These are phyloP conservation scores for Lagerstroemia speciosa DNA, from an alignment of 345 rosid genomes.

Conservation along the genomic window DNA sequence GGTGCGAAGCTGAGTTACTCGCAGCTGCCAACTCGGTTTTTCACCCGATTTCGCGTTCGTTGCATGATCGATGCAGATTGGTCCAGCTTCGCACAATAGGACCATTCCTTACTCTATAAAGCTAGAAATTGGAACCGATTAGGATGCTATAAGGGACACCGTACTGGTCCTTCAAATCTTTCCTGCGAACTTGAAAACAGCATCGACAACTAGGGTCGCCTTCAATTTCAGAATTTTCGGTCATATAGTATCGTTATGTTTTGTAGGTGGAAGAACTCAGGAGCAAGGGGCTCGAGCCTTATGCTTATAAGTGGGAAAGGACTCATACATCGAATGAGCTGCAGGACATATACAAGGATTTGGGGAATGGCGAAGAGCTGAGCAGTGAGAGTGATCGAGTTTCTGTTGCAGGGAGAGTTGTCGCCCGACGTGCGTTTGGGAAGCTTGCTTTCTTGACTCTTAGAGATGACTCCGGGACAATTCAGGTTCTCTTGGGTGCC, in stretches of 20 bases:
- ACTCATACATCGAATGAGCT: constrained; percentile 66
- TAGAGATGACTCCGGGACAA: constrained; percentile 76
- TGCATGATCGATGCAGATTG: not conserved
- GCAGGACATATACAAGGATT: constrained; percentile 55
- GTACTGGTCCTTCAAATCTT: too few relatives aligned
- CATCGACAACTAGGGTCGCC: not conserved
- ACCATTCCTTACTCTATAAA: not conserved
- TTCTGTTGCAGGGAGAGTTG: constrained; percentile 68
- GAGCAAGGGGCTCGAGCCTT: constrained; percentile 80
- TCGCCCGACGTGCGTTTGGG: constrained; percentile 83
- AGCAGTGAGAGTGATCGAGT: constrained; percentile 37
- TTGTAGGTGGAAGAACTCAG: constrained; percentile 73
- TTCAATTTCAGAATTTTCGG: not conserved
- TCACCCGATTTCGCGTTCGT: not conserved
- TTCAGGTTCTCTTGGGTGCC: constrained; percentile 44
- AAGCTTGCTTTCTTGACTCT: constrained; percentile 79
- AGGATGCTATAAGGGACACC: too few relatives aligned
- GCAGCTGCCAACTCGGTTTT: not conserved
- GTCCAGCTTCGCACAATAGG: not conserved
- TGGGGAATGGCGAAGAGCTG: constrained; percentile 60
- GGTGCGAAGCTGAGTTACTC: constrained; percentile 19
- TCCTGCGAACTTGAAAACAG: not conserved
- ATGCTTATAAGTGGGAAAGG: constrained; percentile 88
- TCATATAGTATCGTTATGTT: not conserved
- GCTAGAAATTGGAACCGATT: not conserved